Evolutionary conservation across 2,329 filamentous ascomycete genomes (phyloP).

Genomic region (Stachybotrys chlorohalonatus): DNA sequence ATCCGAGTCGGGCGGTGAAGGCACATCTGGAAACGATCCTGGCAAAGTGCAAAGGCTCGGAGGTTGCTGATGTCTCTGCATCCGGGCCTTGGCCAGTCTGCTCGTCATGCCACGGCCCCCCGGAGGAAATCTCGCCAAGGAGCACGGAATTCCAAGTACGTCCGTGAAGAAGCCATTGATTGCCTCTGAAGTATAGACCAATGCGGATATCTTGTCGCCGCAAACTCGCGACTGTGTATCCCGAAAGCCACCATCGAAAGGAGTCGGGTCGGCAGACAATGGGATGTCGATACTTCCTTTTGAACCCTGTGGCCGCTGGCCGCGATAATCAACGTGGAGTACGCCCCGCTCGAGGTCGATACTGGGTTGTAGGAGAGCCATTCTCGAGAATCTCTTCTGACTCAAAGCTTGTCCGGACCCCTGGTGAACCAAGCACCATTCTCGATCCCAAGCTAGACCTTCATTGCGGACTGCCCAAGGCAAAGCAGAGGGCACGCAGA

Average conservation of each 20-base stretch:
- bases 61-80: conserved; percentile 46
- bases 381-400: conserved; percentile 80
- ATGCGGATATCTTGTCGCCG: conserved; percentile 65
- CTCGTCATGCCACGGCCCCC: conserved; percentile 48
- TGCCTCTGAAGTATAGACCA: conserved; percentile 55
- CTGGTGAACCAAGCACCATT: conserved; percentile 89
- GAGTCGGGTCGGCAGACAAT: conserved; percentile 56
- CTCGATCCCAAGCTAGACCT: conserved; percentile 86
- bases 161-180: conserved; percentile 72
- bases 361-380: conserved; percentile 71
- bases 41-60: conserved; percentile 34
- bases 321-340: conserved; percentile 48
- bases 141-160: conserved; percentile 69
- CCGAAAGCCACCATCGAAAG: conserved; percentile 34
- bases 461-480: conserved; percentile 73
- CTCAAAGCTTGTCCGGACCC: conserved; percentile 77
- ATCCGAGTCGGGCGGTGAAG: conserved; percentile 50
- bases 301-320: conserved; percentile 8
- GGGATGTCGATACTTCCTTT: conserved; percentile 41
- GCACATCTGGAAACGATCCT: conserved; percentile 19
- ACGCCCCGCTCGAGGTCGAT: conserved; percentile 62
- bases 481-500: conserved; percentile 51
- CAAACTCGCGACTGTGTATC: conserved; percentile 60
- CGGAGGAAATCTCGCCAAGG: conserved; percentile 74
- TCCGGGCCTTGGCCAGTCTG: conserved; percentile 63